Evolutionary conservation across 2,329 filamentous ascomycete genomes (phyloP).

Genomic region (Clarireedia homoeocarpa): DNA sequence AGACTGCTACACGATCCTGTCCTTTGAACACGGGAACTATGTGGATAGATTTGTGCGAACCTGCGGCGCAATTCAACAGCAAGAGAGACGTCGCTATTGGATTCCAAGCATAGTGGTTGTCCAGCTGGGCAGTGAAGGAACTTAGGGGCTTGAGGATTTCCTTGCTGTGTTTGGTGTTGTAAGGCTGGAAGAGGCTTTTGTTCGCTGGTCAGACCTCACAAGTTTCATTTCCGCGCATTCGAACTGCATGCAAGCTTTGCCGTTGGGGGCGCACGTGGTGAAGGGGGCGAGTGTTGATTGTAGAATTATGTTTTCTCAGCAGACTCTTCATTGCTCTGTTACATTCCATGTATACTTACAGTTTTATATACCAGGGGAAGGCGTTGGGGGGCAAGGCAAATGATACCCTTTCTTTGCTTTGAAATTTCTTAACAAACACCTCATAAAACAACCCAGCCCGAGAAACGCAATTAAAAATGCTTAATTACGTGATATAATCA

Average conservation of each 20-base stretch:
- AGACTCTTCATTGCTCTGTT: background rate
- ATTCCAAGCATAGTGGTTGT: slow-evolving; percentile 1
- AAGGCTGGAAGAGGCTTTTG: background rate
- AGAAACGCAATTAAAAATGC: background rate
- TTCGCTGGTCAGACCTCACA: background rate
- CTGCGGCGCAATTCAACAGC: background rate
- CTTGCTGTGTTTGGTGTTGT: no score
- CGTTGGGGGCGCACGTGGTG: background rate
- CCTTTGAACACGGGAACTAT: slow-evolving; percentile 2
- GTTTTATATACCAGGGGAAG: background rate
- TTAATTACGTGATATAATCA: no score
- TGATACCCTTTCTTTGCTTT: slow-evolving; percentile 6
- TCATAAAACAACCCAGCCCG: background rate
- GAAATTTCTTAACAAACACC: background rate
- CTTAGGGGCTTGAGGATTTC: no score
- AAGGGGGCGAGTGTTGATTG: background rate
- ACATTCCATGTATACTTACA: slow-evolving; percentile 2
- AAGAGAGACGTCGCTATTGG: slow-evolving; percentile 1
- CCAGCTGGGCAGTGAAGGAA: background rate
- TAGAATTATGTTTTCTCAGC: background rate
- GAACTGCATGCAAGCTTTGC: background rate
- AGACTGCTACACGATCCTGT: background rate
- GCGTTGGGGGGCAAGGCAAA: slow-evolving; percentile 8
- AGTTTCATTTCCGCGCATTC: background rate
- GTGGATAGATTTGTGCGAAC: slow-evolving; percentile 8